Base-by-base conservation (phyloP, 805 yeast genomes). In the Candida chauliodis region DNA sequence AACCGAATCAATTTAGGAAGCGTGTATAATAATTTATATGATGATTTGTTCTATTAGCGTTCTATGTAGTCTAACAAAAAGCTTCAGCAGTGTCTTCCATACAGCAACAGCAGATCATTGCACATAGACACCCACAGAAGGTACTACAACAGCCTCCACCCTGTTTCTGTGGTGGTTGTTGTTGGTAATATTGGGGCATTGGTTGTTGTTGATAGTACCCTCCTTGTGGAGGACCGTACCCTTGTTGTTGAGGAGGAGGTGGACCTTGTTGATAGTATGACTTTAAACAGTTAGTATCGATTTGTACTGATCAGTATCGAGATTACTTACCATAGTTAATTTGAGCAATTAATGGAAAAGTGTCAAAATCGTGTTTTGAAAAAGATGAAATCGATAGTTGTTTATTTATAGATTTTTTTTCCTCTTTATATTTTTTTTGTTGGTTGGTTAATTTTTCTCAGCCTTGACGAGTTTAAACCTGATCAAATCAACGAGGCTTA, bases 31-130 rank as follows among this genome's bases (percentile, higher is more conserved):
- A n/a, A n/a, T n/a, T n/a, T n/a, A n/a, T n/a, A n/a, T n/a, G n/a
- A n/a, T n/a, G n/a, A n/a, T n/a, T n/a, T n/a, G n/a, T n/a, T n/a
- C n/a, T n/a, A n/a, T n/a, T n/a, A n/a, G n/a, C n/a, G n/a, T n/a
- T n/a, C n/a, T n/a, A n/a, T n/a, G n/a, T n/a, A n/a, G n/a, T n/a
- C n/a, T 24, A 16, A 27, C 41, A 41, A 17, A 40, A 19, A 14
- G 43, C 43, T 19, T 41, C 46, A 24, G 48, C 43, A 36, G 47
- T 41, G 19, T 48, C 58, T 47, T 50, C 56, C 23, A 52, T 55
- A 46, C 55, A 56, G 42, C 55, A 55, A 47, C 71, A 66, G 44
- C 71, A 66, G 45, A 64, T 48, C 40, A 65, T 43, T n/a, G 71
- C 72, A 20, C 63, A 65, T 51, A 65, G 58, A 35, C 70, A 61